Percentiles rank a stretch among this genome's conserved stretches.
phyloP scores from a whole-genome alignment of 768 basidiomycete genomes.

The Phylloporus rhodoxanthus region DNA sequence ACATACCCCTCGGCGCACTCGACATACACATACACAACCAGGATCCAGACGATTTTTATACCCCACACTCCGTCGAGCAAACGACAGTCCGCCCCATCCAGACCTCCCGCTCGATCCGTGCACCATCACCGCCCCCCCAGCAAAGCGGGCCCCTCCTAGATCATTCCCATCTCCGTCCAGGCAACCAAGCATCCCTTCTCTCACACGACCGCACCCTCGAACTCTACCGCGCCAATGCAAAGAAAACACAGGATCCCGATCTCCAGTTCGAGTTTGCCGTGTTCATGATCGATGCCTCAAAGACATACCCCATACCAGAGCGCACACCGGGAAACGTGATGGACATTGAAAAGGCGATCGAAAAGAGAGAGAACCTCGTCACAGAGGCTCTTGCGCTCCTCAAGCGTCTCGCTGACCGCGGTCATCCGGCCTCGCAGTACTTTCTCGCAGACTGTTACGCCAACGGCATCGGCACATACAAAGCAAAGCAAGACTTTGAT shows the following conservation, averaged over 20 bases:
- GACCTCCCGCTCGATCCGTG: slow-evolving; percentile 50
- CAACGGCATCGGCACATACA: slow-evolving; percentile 92
- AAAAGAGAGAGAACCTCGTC: slow-evolving; percentile 82
- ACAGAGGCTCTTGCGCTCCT: slow-evolving; percentile 83
- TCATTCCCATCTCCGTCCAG: slow-evolving; percentile 89
- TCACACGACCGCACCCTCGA: slow-evolving; percentile 95
- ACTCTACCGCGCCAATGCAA: slow-evolving; percentile 94
- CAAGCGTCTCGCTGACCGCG: slow-evolving; percentile 88
- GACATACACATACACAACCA: slow-evolving; percentile 27
- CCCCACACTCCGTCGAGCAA: slow-evolving; percentile 24
- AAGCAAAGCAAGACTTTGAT: slow-evolving; percentile 93
- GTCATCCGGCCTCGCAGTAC: slow-evolving; percentile 92
- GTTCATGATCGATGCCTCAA: slow-evolving; percentile 97
- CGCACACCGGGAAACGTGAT: slow-evolving; percentile 68
- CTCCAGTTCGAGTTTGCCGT: slow-evolving; percentile 97
- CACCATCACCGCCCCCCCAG: slow-evolving; percentile 55
- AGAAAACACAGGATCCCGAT: slow-evolving; percentile 97
- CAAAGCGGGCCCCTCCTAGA: slow-evolving; percentile 64
- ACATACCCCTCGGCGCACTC: slow-evolving; percentile 31
- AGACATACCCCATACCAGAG: slow-evolving; percentile 74
- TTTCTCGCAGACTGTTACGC: slow-evolving; percentile 98
- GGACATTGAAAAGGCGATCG: slow-evolving; percentile 72
- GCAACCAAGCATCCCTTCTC: slow-evolving; percentile 86
- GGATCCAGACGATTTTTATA: slow-evolving; percentile 41
- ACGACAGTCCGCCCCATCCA: slow-evolving; percentile 34